phyloP scores from a whole-genome alignment of 1,139 yeast species.

The Suhomyces guaymorum region DNA sequence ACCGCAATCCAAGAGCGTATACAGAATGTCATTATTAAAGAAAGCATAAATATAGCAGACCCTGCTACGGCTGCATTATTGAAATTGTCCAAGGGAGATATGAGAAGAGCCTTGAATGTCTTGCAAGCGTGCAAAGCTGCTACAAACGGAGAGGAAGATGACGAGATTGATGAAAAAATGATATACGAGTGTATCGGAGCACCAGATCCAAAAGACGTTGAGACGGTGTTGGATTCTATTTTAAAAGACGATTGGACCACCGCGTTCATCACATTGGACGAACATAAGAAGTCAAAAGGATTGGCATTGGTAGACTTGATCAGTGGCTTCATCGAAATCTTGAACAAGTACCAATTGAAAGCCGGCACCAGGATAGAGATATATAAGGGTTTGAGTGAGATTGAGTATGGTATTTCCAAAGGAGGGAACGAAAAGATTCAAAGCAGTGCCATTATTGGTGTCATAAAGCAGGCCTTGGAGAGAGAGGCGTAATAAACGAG shows the following conservation, averaged over 20 bases:
- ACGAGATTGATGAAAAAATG: constrained; percentile 64
- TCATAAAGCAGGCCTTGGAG: constrained; percentile 51
- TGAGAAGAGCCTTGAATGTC: constrained; percentile 93
- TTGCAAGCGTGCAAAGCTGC: constrained; percentile 93
- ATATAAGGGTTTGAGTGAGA: constrained; percentile 72
- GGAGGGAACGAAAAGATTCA: constrained; percentile 95
- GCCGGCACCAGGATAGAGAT: constrained; percentile 61
- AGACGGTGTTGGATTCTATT: constrained; percentile 70
- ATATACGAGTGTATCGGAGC: constrained; percentile 95
- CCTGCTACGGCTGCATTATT: constrained; percentile 70
- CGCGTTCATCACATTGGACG: constrained; percentile 63
- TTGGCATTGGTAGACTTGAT: constrained; percentile 86
- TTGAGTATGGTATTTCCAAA: constrained; percentile 85
- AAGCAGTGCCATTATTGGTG: constrained; percentile 87
- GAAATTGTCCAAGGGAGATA: constrained; percentile 81
- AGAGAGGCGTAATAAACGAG: constrained; percentile 2
- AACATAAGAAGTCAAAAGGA: constrained; percentile 71
- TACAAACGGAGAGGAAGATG: constrained; percentile 44
- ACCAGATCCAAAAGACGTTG: constrained; percentile 86
- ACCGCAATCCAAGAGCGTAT: constrained; percentile 70
- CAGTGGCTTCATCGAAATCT: constrained; percentile 68
- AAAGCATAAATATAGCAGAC: constrained; percentile 55
- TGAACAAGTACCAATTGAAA: constrained; percentile 66
- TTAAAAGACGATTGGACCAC: constrained; percentile 89
- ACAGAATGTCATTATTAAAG: constrained; percentile 65